phyloP scores from a whole-genome alignment of 2,329 filamentous ascomycete species.

The Lithohypha guttulata region DNA sequence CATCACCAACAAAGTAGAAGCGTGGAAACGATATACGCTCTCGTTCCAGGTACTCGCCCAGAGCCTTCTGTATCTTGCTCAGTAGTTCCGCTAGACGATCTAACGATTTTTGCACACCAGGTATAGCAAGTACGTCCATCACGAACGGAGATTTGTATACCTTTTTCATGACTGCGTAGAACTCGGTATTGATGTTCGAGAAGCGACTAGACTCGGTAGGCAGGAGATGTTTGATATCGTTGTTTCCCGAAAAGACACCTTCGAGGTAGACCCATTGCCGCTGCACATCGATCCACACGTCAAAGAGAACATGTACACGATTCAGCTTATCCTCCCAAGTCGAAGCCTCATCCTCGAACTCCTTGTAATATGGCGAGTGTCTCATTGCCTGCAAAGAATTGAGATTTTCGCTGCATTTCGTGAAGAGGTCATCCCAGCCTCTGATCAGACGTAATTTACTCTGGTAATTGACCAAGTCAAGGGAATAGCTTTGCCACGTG shows the following conservation, averaged over 20 bases:
- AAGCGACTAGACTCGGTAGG: slow-evolving; percentile 95
- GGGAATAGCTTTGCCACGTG: slow-evolving; percentile 87
- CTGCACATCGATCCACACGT: slow-evolving; percentile 99
- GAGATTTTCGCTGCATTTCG: slow-evolving; percentile 94
- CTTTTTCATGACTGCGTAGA: slow-evolving; percentile 98
- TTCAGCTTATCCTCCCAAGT: slow-evolving; percentile 98
- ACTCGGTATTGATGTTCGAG: slow-evolving; percentile 98
- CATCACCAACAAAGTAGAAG: slow-evolving; percentile 99
- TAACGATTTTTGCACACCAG: slow-evolving; percentile 88
- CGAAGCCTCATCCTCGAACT: slow-evolving; percentile 95
- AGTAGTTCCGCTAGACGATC: slow-evolving; percentile 93
- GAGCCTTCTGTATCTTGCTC: slow-evolving; percentile 97
- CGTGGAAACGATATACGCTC: slow-evolving; percentile 95
- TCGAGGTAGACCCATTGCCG: slow-evolving; percentile 99
- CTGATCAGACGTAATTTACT: slow-evolving; percentile 96
- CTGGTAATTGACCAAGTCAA: slow-evolving; percentile 94
- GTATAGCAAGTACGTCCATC: slow-evolving; percentile 89
- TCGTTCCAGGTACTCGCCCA: slow-evolving; percentile 96
- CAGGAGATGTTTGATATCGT: slow-evolving; percentile 94
- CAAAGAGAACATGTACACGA: slow-evolving; percentile 90
- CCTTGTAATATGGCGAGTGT: slow-evolving; percentile 97
- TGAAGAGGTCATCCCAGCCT: slow-evolving; percentile 95
- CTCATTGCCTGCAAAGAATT: slow-evolving; percentile 98
- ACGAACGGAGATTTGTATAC: slow-evolving; percentile 94
- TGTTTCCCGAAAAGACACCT: slow-evolving; percentile 96